A percentile compares a stretch with the other conserved stretches of the same genome.
Evolutionary conservation across 2,329 filamentous ascomycete species (phyloP).

Genomic region (Xylaria sp.): DNA sequence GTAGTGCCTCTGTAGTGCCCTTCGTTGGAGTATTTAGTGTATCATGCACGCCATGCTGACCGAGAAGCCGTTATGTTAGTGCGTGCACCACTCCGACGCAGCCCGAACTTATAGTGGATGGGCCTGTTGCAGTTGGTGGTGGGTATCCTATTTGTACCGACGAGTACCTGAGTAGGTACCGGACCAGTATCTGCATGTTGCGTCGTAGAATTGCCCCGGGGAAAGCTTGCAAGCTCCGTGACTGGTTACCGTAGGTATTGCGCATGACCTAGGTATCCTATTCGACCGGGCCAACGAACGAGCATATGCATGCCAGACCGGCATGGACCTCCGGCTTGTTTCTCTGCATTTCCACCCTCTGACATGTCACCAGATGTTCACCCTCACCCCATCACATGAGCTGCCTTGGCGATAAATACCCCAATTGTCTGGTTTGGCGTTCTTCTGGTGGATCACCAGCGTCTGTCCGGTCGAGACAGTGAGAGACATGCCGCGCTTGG

Average conservation of each 20-base stretch:
- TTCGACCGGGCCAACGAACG: conserved; percentile 4
- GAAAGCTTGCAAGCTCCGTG: not conserved
- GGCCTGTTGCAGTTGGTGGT: not conserved
- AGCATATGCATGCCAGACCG: conserved; percentile 20
- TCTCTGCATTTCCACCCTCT: not conserved
- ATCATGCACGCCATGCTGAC: not conserved
- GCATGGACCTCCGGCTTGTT: not conserved
- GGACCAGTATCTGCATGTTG: conserved; percentile 10
- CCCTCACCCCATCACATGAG: conserved; percentile 22
- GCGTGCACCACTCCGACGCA: not conserved
- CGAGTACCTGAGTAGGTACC: not conserved
- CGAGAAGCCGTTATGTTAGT: not conserved
- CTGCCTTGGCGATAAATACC: conserved; percentile 14
- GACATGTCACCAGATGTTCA: conserved; percentile 17
- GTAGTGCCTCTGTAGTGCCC: too few species aligned
- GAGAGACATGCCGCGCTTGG: conserved; percentile 13
- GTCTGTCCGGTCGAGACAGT: conserved; percentile 8
- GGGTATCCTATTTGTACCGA: not conserved
- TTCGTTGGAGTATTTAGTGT: not conserved
- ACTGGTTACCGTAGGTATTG: conserved; percentile 2
- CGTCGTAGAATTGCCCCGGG: not conserved
- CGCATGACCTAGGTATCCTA: conserved; percentile 5
- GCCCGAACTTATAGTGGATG: not conserved
- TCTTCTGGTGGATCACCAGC: conserved; percentile 14
- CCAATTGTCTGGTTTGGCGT: conserved; percentile 6